Percentiles rank a stretch among this genome's conserved stretches.
Conservation (phyloP, 2,329 filamentous ascomycete species). For the Alternaria ventricosa region DNA sequence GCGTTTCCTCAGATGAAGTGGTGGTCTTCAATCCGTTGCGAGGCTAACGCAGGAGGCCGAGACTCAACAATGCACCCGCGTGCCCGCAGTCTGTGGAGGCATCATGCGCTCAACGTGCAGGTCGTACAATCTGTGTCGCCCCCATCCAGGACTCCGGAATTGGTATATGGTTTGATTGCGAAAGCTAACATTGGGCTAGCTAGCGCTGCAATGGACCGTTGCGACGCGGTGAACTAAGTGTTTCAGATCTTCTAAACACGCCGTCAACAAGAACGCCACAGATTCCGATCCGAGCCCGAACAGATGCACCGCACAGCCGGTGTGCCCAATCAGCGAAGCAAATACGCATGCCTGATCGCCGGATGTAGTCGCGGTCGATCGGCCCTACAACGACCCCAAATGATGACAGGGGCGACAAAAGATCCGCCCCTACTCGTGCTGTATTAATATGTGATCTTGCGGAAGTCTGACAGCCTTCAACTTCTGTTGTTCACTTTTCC, state of each 20-base stretch:
- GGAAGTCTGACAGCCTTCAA: neutral
- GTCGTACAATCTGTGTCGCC: neutral
- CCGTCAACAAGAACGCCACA: slow-evolving; percentile 2
- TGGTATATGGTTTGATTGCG: neutral
- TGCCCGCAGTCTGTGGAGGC: neutral
- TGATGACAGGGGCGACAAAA: neutral
- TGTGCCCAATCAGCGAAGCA: neutral
- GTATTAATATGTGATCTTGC: neutral
- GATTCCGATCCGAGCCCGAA: neutral
- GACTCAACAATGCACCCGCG: neutral
- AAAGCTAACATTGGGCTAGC: neutral
- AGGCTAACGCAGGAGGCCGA: neutral
- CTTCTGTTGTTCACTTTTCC: neutral
- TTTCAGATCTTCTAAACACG: neutral
- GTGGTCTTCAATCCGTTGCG: neutral
- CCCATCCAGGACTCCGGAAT: neutral
- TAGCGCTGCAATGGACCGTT: neutral
- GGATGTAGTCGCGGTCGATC: neutral
- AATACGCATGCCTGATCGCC: slow-evolving; percentile 2
- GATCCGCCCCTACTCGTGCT: neutral
- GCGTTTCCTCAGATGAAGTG: neutral
- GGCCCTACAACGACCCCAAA: neutral
- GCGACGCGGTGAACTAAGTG: neutral
- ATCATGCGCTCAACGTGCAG: neutral
- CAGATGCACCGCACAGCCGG: neutral